phyloP scores from a whole-genome alignment of 345 rosid species.

The Pistacia vera region DNA sequence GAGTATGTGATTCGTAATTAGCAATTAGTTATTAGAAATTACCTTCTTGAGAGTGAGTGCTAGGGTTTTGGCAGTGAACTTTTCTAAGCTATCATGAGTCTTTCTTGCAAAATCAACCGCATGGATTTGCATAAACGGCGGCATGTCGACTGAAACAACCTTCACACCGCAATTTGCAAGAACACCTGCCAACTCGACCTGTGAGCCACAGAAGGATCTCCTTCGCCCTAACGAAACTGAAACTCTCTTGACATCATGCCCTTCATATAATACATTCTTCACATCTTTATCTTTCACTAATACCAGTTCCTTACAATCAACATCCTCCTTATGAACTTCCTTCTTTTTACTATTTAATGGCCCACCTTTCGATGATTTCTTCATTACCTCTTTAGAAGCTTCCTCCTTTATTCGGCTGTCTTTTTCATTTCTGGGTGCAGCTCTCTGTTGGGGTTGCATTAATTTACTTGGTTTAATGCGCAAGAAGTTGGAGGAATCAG shows the following conservation, averaged over 20 bases:
- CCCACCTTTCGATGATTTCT: slow-evolving; percentile 26
- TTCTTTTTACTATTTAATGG: slow-evolving; percentile 18
- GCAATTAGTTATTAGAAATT: not conserved
- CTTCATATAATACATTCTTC: slow-evolving; percentile 25
- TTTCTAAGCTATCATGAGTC: slow-evolving; percentile 67
- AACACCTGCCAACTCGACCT: slow-evolving; percentile 52
- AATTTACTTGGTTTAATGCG: slow-evolving; percentile 21
- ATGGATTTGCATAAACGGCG: slow-evolving; percentile 84
- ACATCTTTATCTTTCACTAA: slow-evolving; percentile 18
- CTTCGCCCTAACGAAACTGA: slow-evolving; percentile 46
- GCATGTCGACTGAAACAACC: slow-evolving; percentile 75
- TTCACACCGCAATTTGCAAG: slow-evolving; percentile 65
- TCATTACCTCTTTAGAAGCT: slow-evolving; percentile 24
- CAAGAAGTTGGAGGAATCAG: slow-evolving; percentile 35
- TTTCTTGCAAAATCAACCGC: slow-evolving; percentile 73
- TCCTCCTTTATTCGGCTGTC: slow-evolving; percentile 27
- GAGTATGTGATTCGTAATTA: not conserved
- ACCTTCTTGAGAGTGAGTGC: slow-evolving; percentile 76
- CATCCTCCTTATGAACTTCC: slow-evolving; percentile 7
- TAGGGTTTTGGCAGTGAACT: slow-evolving; percentile 66
- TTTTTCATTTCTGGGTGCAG: slow-evolving; percentile 8
- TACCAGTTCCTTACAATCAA: slow-evolving; percentile 7
- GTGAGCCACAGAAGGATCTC: slow-evolving; percentile 51
- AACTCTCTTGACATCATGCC: slow-evolving; percentile 33
- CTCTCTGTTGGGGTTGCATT: slow-evolving; percentile 16